Percentiles rank a stretch among this genome's conserved stretches.
Evolutionary conservation across 2,329 filamentous ascomycete species (phyloP).

Genomic region (Aureobasidium uvarum): DNA sequence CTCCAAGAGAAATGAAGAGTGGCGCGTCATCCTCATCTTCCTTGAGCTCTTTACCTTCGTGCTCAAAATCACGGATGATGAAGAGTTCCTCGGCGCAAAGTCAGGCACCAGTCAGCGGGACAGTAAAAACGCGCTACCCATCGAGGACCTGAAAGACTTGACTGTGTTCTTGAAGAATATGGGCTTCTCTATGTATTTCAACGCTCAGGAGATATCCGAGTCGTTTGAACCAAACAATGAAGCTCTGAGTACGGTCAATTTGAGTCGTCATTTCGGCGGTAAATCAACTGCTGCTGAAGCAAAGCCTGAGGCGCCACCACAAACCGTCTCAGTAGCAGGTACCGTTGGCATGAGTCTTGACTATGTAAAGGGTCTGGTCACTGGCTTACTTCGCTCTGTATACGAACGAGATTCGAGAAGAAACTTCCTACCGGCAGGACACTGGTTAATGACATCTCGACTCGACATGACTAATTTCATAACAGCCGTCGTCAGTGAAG

Average conservation of each 20-base stretch:
- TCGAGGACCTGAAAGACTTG: constrained; percentile 69
- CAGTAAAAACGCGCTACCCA: constrained; percentile 64
- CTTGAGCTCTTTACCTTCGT: constrained; percentile 93
- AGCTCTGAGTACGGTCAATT: constrained; percentile 22
- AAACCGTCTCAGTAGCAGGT: constrained; percentile 53
- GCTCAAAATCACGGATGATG: constrained; percentile 88
- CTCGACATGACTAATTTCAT: constrained; percentile 91
- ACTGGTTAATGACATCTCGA: constrained; percentile 89
- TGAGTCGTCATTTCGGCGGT: constrained; percentile 35
- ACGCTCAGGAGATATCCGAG: constrained; percentile 61
- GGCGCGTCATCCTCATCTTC: constrained; percentile 86
- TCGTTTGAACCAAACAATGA: constrained; percentile 23
- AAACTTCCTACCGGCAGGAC: constrained; percentile 74
- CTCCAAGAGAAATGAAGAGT: constrained; percentile 63
- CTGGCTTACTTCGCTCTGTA: constrained; percentile 76
- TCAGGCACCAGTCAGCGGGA: constrained; percentile 56
- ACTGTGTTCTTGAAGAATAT: constrained; percentile 87
- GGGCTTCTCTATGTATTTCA: constrained; percentile 84
- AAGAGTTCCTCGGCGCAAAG: constrained; percentile 67
- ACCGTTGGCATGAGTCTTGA: constrained; percentile 72
- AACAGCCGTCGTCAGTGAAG: constrained; percentile 79
- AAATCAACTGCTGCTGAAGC: background rate
- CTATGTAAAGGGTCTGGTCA: constrained; percentile 76
- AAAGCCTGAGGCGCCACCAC: constrained; percentile 37
- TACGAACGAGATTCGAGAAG: constrained; percentile 92